Evolutionary conservation across 2,329 filamentous ascomycete species (phyloP), one percentile per base, ranked within the genome.

Genomic region (Graphilbum sp.): DNA sequence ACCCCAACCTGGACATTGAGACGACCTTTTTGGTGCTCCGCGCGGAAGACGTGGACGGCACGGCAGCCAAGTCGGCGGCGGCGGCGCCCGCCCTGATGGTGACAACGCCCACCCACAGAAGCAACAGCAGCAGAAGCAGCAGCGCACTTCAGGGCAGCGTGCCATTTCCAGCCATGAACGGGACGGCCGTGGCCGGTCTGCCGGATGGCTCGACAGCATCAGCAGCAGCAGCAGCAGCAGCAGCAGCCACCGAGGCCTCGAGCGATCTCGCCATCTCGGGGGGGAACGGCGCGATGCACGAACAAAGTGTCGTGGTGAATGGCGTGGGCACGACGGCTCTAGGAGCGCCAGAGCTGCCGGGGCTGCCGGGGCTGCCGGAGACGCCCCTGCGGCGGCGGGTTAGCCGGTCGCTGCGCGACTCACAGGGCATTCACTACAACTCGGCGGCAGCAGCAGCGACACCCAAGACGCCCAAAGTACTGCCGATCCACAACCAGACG

Each of bases 1-100:
- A 98, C 57, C 86, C 85, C 0, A 84, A 95, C 50, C 72, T 98
- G 37, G 87, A 96, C 60, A 86, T 95, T 35, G 85, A 94, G 40
- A 70, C 70, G 12, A 73, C 72, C 4, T 79, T 95, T 46, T 74
- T 79, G 47, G 66, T 94, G 3, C 87, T 87, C 52, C 75, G 71
- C 35, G 77, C 86, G 2, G 78, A 90, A 45, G 83, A 93, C 46
- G 79, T 96, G 7, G 88, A 96, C 54, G 84, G 85, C 17, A 64
- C 75, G 32, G 61, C 65, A 19, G 18, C n/a, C 12, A 68, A 66
- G 43, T 62, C 69, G 5, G 46, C 56, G 3, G 60, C 61, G 2
- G 53, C 50, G 15, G 56, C 54, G 45, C 52, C 37, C 59, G 63
- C 41, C 7, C 7, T 12, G 23, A 25, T 12, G 0, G 51, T 54